Percentiles rank a stretch among this genome's conserved stretches.
Conservation (phyloP, 1,284 basidiomycete species). For the Naganishia cerealis region DNA sequence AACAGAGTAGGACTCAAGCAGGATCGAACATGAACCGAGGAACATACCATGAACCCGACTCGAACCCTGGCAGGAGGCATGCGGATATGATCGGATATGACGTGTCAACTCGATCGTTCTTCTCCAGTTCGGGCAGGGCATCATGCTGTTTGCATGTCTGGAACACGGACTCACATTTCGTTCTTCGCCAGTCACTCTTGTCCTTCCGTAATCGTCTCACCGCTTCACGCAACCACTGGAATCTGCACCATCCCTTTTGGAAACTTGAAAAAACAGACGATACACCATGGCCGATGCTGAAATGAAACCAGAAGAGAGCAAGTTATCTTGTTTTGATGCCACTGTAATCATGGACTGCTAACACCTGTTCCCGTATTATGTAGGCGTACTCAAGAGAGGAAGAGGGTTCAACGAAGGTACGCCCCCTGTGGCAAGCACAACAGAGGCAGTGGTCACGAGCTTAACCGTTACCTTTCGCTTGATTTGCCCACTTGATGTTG, state of each 20-base stretch:
- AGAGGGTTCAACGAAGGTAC: constrained; percentile 30
- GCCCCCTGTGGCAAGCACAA: not conserved
- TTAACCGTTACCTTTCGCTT: not conserved
- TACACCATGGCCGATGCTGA: constrained; percentile 48
- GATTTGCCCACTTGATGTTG: too few relatives aligned
- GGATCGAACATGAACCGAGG: too few relatives aligned
- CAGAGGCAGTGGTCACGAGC: constrained; percentile 2
- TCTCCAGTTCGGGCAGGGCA: too few relatives aligned
- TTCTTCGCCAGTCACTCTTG: too few relatives aligned
- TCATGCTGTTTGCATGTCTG: too few relatives aligned
- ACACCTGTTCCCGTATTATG: constrained; percentile 38
- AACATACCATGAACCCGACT: too few relatives aligned
- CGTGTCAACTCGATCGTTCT: too few relatives aligned
- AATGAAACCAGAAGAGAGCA: constrained; percentile 39
- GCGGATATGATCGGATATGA: too few relatives aligned
- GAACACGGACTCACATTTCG: too few relatives aligned
- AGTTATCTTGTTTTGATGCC: not conserved
- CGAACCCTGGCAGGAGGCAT: too few relatives aligned
- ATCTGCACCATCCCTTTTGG: not conserved
- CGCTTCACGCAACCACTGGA: not conserved
- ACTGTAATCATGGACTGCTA: not conserved
- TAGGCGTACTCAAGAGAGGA: constrained; percentile 31
- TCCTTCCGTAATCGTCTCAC: not conserved
- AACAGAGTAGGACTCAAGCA: not conserved
- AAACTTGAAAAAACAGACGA: not conserved